phyloP scores from a whole-genome alignment of 345 rosid genomes.

The Populus ilicifolia region DNA sequence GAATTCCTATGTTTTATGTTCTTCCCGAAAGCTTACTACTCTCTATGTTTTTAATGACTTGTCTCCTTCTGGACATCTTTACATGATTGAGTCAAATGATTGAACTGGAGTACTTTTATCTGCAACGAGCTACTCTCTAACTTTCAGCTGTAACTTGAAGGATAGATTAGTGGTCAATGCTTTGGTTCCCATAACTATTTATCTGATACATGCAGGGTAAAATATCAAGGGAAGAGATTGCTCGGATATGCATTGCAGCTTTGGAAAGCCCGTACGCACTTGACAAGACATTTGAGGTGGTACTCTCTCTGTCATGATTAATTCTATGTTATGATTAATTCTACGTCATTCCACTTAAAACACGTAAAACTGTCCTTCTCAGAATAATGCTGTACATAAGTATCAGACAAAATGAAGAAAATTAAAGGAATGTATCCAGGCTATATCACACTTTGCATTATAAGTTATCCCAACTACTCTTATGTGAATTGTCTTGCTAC shows the following conservation, averaged over 20 bases:
- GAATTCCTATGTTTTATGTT: too few species aligned
- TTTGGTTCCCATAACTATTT: background rate
- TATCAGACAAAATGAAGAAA: background rate
- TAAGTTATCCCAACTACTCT: too few species aligned
- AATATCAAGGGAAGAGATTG: conserved; percentile 90
- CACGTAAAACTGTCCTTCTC: background rate
- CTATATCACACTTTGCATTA: too few species aligned
- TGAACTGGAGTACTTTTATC: background rate
- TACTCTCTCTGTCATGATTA: background rate
- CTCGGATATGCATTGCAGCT: conserved; percentile 78
- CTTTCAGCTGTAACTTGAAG: background rate
- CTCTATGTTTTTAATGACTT: background rate
- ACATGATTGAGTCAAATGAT: background rate
- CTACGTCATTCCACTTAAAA: background rate
- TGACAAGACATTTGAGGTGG: conserved; percentile 90
- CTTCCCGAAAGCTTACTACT: too few species aligned
- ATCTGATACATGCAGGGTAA: conserved; percentile 55
- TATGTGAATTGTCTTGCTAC: too few species aligned
- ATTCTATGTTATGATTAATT: background rate
- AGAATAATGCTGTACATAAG: background rate
- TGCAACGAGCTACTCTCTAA: background rate
- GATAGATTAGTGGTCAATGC: background rate
- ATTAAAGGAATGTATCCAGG: too few species aligned
- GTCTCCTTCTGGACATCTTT: background rate
- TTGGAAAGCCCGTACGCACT: conserved; percentile 71